These are phyloP conservation scores for Candida chilensis DNA, from an alignment of 805 yeast genomes.

Conservation along the genomic window DNA sequence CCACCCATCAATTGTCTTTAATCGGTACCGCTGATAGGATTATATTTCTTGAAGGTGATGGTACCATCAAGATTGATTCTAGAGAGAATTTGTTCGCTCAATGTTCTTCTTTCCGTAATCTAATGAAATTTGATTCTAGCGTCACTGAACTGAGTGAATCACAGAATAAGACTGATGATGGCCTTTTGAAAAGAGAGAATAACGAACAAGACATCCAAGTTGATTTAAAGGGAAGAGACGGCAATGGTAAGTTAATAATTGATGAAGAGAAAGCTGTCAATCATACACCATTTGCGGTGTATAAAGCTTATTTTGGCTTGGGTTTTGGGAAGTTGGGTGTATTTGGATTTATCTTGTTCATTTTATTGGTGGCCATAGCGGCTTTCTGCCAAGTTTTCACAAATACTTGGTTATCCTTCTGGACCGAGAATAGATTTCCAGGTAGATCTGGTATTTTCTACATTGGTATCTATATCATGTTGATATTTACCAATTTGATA, in stretches of 20 bases:
- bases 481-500: constrained; percentile 40
- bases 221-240: no score
- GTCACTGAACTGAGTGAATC: constrained; percentile 32
- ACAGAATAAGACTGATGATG: constrained; percentile 18
- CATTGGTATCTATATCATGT: constrained; percentile 67
- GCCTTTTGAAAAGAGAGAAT: no score
- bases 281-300: constrained; percentile 38
- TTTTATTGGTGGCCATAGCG: constrained; percentile 15
- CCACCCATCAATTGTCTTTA: constrained; percentile 77
- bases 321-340: constrained; percentile 43
- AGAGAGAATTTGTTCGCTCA: constrained; percentile 37
- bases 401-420: constrained; percentile 77
- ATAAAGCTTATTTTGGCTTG: constrained; percentile 36
- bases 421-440: constrained; percentile 54
- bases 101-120: constrained; percentile 21
- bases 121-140: constrained; percentile 27
- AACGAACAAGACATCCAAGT: no score
- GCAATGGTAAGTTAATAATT: constrained; percentile 16
- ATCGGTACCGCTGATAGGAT: constrained; percentile 63
- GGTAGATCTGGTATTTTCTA: constrained; percentile 43
- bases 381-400: constrained; percentile 50
- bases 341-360: constrained; percentile 15
- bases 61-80: constrained; percentile 52
- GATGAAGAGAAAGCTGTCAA: constrained; percentile 56
- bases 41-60: constrained; percentile 60